Base-by-base conservation (phyloP, 352 stramenopile species). In the Globisporangium carolinianum region DNA sequence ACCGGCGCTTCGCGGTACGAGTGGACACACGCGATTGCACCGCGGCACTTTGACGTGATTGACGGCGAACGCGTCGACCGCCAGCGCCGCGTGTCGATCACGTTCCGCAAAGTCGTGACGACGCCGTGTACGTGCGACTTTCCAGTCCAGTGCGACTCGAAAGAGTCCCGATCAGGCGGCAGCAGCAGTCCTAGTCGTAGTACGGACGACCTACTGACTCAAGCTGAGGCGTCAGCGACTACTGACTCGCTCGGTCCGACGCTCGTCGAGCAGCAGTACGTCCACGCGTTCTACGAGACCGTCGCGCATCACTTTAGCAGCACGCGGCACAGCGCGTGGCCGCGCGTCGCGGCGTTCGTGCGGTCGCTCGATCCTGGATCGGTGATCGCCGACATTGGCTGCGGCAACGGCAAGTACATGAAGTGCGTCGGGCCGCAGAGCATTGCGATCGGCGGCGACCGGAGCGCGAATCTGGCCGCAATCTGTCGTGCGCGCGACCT, bases 331-430 rank as follows among this genome's bases (percentile, higher is more conserved):
- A 90, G 86, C 51, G 76, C 86, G 24, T 95, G 86, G 86, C 83
- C 85, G 1, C 75, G 71, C 15, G 80, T 95, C 7, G 80, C 73
- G 15, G 47, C 69, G 37, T 92, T 95, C 57, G 80, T 94, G 18
- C 66, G 71, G 9, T 67, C 69, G 11, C 53, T 92, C 10, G 70
- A 75, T 24, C 65, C 59, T 12, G 80, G 83, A 1, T 89, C 84
- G 7, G 58, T 89, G 45, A 69, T 95, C 59, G 79, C 79, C 8
- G 86, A 95, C 68, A 79, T 95, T 49, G 85, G 86, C 18, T 95
- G 86, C 46, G 86, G 83, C 47, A 95, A 95, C 47, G 86, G 86
- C 51, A 95, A 95, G 66, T 95, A 95, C 63, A 91, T 94, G 83
- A 89, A 89, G 59, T 91, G 79, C 58, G 75, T 94, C 10, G 63